phyloP scores from a whole-genome alignment of 2,329 filamentous ascomycete genomes.

The Colletotrichum phormii region DNA sequence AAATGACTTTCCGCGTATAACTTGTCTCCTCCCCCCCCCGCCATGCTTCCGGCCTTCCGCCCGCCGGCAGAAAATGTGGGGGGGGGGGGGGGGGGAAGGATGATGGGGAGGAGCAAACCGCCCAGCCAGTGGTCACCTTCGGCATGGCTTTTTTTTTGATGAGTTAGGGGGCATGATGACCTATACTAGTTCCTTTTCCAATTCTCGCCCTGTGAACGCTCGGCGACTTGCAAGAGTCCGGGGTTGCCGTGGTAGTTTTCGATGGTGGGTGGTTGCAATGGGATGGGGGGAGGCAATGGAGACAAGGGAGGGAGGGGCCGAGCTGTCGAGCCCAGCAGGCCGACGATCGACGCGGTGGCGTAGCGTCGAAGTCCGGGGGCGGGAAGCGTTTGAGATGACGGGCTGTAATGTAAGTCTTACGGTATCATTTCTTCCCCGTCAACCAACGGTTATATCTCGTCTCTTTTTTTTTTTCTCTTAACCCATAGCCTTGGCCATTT shows the following conservation, averaged over 20 bases:
- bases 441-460: not conserved
- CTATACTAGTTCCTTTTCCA: no score
- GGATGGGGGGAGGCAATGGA: not conserved
- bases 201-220: not conserved
- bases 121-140: no score
- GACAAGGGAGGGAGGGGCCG: constrained; percentile 28
- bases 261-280: not conserved
- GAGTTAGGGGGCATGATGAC: no score
- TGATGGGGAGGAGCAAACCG: no score
- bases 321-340: not conserved
- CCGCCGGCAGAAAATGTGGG: constrained; percentile 23
- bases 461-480: no score
- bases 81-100: not conserved
- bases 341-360: constrained; percentile 9
- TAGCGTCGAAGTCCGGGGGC: constrained; percentile 10
- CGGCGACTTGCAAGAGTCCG: not conserved
- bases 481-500: not conserved
- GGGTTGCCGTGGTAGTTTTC: not conserved
- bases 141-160: no score
- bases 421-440: not conserved
- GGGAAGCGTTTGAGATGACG: constrained; percentile 28
- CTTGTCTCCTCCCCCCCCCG: no score
- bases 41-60: constrained; percentile 10
- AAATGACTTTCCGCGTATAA: no score
- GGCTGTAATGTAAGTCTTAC: not conserved